A percentile compares a stretch with the other conserved stretches of the same genome.
Conservation (phyloP, 495 filamentous ascomycete genomes). For the Penicillium atrosanguineum region DNA sequence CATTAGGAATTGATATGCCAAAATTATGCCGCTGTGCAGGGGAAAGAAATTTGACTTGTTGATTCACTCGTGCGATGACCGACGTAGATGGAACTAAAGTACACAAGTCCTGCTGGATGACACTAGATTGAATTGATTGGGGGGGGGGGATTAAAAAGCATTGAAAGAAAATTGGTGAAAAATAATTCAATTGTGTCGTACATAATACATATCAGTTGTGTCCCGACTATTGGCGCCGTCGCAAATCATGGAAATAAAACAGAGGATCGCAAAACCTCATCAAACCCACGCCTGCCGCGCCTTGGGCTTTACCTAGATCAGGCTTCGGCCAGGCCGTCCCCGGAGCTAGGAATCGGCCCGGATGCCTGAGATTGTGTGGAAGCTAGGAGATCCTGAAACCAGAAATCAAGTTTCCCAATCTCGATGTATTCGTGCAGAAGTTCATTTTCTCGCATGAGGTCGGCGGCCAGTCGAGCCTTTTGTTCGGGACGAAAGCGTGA, state of each 20-base stretch:
- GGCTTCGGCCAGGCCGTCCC: background rate
- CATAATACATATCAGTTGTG: conserved; percentile 4
- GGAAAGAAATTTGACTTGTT: background rate
- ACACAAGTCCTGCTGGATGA: background rate
- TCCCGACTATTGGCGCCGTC: background rate
- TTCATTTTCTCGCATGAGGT: conserved; percentile 52
- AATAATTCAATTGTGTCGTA: background rate
- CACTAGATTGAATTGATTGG: background rate
- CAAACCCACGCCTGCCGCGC: conserved; percentile 8
- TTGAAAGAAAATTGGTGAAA: background rate
- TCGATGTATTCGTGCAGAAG: conserved; percentile 53
- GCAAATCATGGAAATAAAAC: background rate
- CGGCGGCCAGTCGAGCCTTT: conserved; percentile 50
- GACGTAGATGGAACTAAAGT: background rate
- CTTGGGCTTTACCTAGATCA: conserved; percentile 1
- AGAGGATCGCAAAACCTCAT: background rate
- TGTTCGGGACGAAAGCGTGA: conserved; percentile 52
- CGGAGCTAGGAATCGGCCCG: background rate
- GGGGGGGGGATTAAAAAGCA: background rate
- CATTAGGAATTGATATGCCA: background rate
- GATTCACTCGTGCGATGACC: background rate
- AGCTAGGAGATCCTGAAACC: conserved; percentile 52
- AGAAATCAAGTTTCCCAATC: conserved; percentile 57
- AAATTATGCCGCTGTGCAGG: background rate
- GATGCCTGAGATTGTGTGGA: conserved; percentile 14